Evolutionary conservation across 2,329 filamentous ascomycete species (phyloP), one percentile per base, ranked within the genome.

Genomic region (Aspergillus brasiliensis): DNA sequence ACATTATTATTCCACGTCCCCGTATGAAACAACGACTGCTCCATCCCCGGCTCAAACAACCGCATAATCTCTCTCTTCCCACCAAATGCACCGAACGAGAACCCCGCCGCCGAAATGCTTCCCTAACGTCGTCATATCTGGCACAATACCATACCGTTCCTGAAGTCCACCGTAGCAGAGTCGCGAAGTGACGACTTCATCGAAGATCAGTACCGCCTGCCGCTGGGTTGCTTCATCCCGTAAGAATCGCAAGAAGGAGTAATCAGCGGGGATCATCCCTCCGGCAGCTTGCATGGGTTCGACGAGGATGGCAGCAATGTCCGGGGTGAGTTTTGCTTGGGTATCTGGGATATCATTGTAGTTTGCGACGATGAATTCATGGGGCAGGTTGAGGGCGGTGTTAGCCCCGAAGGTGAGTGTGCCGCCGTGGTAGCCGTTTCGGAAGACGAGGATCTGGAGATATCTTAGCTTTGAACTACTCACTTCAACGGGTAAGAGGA

Each of bases 151-250:
- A 25, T 77, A 60, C 21, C 74, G 61, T 2, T 72, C 67, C 5
- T 81, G 78, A 3, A 86, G 70, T 0, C 88, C 87, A 6, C 79
- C 75, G 1, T 77, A 76, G 17, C 78, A 73, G 27, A 90, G 73
- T 2, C 88, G 80, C 3, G 84, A 88, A 0, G 88, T 90, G 83
- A 90, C 88, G 5, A 91, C 88, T 73, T 91, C 89, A 69, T 91
- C 89, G 13, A 90, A 76, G 37, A 91, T 86, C 63, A 91, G 82
- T 0, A 91, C 59, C 0, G 84, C 84, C 1, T 82, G 83, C 0
- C 78, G 73, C 67, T 81, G 74, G 28, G 73, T 75, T 1, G 85
- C 81, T 5, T 78, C 75, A 0, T 77, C 71, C 47, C 83, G 82
- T 4, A 89, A 73, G 1, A 78, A 78, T 8, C 71, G 61, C 25